A percentile compares a stretch with the other conserved stretches of the same genome.
Evolutionary conservation across 768 basidiomycete species (phyloP).

Genomic region (Termitomyces bulborhizus): DNA sequence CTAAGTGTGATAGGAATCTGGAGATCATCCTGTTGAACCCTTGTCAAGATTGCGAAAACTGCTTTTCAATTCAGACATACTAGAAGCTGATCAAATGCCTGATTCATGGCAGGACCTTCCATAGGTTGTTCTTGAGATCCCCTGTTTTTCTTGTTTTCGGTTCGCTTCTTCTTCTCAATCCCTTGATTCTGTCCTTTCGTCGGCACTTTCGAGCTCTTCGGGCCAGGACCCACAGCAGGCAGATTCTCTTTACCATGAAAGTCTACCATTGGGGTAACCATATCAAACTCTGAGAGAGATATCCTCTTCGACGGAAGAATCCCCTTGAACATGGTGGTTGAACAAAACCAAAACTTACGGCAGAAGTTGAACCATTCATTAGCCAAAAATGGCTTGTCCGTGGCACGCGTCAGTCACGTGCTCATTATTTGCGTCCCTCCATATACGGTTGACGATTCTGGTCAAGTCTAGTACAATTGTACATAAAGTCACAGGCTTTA

Average conservation of each 20-base stretch:
- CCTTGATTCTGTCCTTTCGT: constrained; percentile 27
- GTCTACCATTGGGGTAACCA: constrained; percentile 54
- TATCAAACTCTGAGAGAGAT: constrained; percentile 65
- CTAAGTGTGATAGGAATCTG: constrained; percentile 79
- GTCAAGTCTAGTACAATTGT: not conserved
- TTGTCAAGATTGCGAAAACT: not conserved
- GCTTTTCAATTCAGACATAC: constrained; percentile 35
- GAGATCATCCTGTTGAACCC: constrained; percentile 63
- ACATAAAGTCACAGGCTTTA: not conserved
- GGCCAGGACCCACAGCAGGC: constrained; percentile 16
- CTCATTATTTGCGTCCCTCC: not conserved
- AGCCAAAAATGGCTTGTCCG: constrained; percentile 1
- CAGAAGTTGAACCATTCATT: constrained; percentile 9
- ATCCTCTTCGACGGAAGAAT: constrained; percentile 68
- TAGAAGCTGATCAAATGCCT: constrained; percentile 77
- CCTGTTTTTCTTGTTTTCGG: constrained; percentile 18
- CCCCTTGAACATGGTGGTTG: constrained; percentile 67
- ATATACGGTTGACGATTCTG: no score
- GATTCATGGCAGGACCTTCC: constrained; percentile 40
- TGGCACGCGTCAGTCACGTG: constrained; percentile 12
- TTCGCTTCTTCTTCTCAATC: constrained; percentile 34
- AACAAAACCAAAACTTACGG: not conserved
- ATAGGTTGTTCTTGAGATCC: constrained; percentile 6
- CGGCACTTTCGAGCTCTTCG: constrained; percentile 13
- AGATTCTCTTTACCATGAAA: constrained; percentile 66